Conservation (phyloP, 2,329 filamentous ascomycete genomes). For the Sclerotinia glacialis region DNA sequence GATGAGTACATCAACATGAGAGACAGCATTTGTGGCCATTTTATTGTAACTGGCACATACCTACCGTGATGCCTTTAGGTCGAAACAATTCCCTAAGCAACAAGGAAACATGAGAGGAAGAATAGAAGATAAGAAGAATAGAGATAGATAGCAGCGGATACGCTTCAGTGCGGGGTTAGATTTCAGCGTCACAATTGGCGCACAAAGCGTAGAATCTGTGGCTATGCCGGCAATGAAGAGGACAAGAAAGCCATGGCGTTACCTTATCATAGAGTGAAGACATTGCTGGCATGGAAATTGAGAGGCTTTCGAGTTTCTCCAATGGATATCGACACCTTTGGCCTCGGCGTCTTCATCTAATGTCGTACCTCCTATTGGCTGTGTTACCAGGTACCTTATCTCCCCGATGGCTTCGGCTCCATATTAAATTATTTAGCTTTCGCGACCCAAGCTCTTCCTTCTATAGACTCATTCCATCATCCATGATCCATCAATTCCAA, state of each 20-base stretch:
- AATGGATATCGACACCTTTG: not conserved
- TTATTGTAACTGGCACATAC: not conserved
- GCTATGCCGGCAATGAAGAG: not conserved
- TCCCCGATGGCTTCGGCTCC: not conserved
- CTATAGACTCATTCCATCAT: too few relatives aligned
- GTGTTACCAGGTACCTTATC: not conserved
- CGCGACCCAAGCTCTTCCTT: not conserved
- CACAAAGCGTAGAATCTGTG: not conserved
- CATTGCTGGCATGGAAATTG: not conserved
- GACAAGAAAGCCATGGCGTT: not conserved
- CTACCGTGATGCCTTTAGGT: not conserved
- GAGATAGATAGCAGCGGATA: too few relatives aligned
- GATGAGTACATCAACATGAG: conserved; percentile 47
- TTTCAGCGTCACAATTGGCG: not conserved
- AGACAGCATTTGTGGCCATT: not conserved
- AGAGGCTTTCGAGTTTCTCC: not conserved
- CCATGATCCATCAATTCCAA: not conserved
- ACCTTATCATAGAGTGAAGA: not conserved
- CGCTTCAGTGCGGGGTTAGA: not conserved
- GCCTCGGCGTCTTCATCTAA: not conserved
- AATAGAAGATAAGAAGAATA: too few relatives aligned
- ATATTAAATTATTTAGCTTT: not conserved
- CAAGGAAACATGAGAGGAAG: not conserved
- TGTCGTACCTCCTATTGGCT: not conserved
- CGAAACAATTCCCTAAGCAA: not conserved